These are phyloP conservation scores for Botrytis paeoniae DNA, from an alignment of 2,329 filamentous ascomycete genomes.

Conservation along the genomic window DNA sequence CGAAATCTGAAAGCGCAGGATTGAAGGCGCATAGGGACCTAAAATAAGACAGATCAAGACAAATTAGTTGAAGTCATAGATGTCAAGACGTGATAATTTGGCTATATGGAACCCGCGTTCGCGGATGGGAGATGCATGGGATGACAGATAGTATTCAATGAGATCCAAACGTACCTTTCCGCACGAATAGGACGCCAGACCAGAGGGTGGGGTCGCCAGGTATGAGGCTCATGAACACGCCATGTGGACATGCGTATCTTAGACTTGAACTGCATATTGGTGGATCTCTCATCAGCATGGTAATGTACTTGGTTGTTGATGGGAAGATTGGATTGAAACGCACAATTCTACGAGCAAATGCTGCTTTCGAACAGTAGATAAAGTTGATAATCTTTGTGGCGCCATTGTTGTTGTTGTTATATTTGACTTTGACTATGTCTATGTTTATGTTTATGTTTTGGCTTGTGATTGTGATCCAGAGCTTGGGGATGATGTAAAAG, in stretches of 20 bases:
- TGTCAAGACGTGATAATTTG: not conserved
- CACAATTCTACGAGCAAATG: conserved; percentile 39
- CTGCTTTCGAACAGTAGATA: conserved; percentile 37
- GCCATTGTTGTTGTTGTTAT: conserved; percentile 26
- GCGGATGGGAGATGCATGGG: not conserved
- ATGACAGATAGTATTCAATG: not conserved
- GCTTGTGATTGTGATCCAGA: conserved; percentile 11
- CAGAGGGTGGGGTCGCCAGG: conserved; percentile 78
- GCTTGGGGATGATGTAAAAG: conserved; percentile 17
- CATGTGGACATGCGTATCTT: conserved; percentile 77
- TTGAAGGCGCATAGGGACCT: conserved; percentile 87
- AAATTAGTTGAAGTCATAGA: conserved; percentile 6
- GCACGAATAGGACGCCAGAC: conserved; percentile 89
- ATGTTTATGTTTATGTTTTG: conserved; percentile 11
- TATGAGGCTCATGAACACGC: conserved; percentile 81
- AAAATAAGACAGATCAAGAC: not conserved
- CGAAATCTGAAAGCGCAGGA: conserved; percentile 85
- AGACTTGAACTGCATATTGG: conserved; percentile 62
- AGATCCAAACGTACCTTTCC: conserved; percentile 61
- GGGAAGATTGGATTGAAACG: not conserved
- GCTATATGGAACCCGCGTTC: not conserved
- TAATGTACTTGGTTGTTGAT: not conserved
- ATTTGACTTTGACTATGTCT: conserved; percentile 1
- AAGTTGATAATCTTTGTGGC: conserved; percentile 27
- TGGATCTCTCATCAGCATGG: conserved; percentile 5